phyloP scores from a whole-genome alignment of 176 grass and related monocot genomes.

The Alloteropsis semialata region DNA sequence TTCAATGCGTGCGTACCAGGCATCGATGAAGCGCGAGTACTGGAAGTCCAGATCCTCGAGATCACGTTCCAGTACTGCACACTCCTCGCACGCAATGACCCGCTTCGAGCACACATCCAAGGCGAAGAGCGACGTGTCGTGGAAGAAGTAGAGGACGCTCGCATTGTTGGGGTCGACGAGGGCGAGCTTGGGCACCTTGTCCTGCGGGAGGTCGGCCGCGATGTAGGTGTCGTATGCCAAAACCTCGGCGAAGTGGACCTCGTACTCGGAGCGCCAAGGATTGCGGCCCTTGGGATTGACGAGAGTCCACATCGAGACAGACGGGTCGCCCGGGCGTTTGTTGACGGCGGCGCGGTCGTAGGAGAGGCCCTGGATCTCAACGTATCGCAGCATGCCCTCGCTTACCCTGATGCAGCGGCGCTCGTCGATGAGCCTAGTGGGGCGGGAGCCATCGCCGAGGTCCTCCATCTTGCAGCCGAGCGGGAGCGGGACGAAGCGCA shows the following conservation, averaged over 20 bases:
- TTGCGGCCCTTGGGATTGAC: not conserved
- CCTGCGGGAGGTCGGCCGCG: not conserved
- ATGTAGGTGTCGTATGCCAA: conserved; percentile 3
- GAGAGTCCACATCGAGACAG: not conserved
- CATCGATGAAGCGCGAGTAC: not conserved
- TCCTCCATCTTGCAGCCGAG: not conserved
- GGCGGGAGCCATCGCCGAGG: not conserved
- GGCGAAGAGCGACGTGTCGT: not conserved
- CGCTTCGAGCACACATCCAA: not conserved
- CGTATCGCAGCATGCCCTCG: not conserved
- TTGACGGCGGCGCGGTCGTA: not conserved
- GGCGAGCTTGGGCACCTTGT: not conserved
- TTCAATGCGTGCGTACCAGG: too few relatives aligned
- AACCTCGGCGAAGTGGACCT: not conserved
- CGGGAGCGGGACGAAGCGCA: not conserved
- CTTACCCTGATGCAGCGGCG: not conserved
- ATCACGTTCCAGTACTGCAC: not conserved
- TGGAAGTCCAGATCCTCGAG: not conserved
- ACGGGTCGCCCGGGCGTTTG: not conserved
- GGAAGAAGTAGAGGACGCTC: not conserved
- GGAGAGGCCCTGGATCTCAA: not conserved
- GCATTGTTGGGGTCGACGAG: conserved; percentile 14
- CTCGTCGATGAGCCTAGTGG: not conserved
- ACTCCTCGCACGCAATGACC: not conserved
- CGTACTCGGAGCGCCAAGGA: not conserved